These are phyloP conservation scores for Galerina sulciceps DNA, from an alignment of 768 basidiomycete species.

Conservation along the genomic window DNA sequence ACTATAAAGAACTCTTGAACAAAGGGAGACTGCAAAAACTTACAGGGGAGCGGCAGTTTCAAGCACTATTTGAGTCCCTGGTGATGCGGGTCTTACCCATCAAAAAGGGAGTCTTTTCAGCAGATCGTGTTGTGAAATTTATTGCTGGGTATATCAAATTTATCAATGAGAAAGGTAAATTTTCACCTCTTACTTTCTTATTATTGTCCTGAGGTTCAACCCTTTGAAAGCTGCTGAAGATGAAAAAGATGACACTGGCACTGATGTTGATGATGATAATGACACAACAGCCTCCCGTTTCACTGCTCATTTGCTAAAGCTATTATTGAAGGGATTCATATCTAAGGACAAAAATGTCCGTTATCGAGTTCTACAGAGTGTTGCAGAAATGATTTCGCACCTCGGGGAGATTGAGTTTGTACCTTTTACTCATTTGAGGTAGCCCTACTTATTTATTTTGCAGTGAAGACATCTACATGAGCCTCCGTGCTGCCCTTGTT, in stretches of 20 bases:
- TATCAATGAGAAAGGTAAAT: conserved; percentile 73
- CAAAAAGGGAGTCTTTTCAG: conserved; percentile 81
- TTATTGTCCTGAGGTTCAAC: neutral
- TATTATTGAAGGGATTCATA: conserved; percentile 75
- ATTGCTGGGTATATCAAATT: conserved; percentile 78
- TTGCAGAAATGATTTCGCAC: conserved; percentile 78
- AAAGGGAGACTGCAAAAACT: conserved; percentile 54
- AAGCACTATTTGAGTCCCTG: conserved; percentile 63
- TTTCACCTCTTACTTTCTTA: neutral
- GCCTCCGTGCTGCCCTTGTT: conserved; percentile 65
- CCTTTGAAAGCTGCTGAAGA: neutral
- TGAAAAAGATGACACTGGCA: conserved; percentile 34
- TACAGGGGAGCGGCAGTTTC: conserved; percentile 79
- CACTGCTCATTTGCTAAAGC: conserved; percentile 61
- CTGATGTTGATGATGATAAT: conserved; percentile 50
- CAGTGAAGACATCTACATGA: conserved; percentile 78
- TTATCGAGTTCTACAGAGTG: conserved; percentile 77
- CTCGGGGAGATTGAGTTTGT: conserved; percentile 88
- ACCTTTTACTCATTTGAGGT: neutral
- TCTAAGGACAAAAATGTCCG: conserved; percentile 90
- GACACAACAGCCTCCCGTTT: conserved; percentile 72
- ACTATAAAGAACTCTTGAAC: conserved; percentile 50
- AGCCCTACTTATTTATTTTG: neutral
- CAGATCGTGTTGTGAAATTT: conserved; percentile 83
- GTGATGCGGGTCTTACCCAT: conserved; percentile 64